These are phyloP conservation scores for Tagetes patula DNA, from an alignment of 129 eudicot species.

Conservation along the genomic window DNA sequence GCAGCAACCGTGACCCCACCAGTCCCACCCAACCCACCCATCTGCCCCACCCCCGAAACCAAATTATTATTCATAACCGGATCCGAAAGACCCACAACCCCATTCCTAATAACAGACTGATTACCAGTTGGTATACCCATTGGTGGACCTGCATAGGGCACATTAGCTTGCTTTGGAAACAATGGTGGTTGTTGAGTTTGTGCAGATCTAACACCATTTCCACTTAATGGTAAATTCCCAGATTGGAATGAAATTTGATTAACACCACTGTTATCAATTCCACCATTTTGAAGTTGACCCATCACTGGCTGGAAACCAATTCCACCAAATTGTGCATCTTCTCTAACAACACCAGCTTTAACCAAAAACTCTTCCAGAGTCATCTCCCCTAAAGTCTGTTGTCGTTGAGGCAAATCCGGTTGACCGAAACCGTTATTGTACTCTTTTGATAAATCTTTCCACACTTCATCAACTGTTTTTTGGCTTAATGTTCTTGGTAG, in stretches of 20 bases:
- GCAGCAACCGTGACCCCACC: constrained; percentile 63
- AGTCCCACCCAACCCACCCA: constrained; percentile 52
- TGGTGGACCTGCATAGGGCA: constrained; percentile 56
- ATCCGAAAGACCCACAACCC: constrained; percentile 56
- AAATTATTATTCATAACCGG: constrained; percentile 40
- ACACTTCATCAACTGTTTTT: constrained; percentile 93
- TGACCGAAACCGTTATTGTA: constrained; percentile 38
- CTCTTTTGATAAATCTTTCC: constrained; percentile 76
- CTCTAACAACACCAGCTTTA: constrained; percentile 92
- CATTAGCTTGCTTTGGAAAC: constrained; percentile 38
- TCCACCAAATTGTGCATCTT: constrained; percentile 56
- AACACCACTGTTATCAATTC: constrained; percentile 20
- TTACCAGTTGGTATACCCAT: constrained; percentile 51
- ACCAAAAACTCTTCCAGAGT: constrained; percentile 89
- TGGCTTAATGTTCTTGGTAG: constrained; percentile 90
- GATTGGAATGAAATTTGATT: constrained; percentile 58
- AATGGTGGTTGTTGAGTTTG: constrained; percentile 44
- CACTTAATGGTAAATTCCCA: constrained; percentile 58
- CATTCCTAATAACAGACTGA: constrained; percentile 65
- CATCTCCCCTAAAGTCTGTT: constrained; percentile 86
- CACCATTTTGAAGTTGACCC: constrained; percentile 25
- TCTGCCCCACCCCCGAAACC: constrained; percentile 53
- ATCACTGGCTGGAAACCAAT: constrained; percentile 56
- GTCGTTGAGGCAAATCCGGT: constrained; percentile 56
- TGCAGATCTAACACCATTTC: constrained; percentile 59